Evolutionary conservation across 768 basidiomycete genomes (phyloP).

Genomic region (Trametes coccinea): DNA sequence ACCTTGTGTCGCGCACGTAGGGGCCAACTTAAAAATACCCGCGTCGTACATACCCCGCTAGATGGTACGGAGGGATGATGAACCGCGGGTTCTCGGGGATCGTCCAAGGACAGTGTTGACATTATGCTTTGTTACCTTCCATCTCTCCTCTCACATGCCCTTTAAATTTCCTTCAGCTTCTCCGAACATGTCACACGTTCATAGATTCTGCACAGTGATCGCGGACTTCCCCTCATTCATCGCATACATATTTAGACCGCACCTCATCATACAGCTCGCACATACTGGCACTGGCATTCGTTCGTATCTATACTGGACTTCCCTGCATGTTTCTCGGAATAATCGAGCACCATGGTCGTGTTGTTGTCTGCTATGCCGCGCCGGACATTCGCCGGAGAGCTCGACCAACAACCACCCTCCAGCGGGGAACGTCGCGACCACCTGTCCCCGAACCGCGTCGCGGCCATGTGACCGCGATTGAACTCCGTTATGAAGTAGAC

Average conservation of each 20-base stretch:
- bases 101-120: background rate
- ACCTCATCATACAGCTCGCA: background rate
- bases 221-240: conserved; percentile 8
- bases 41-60: background rate
- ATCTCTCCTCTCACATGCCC: background rate
- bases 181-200: background rate
- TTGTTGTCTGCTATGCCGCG: too few relatives aligned
- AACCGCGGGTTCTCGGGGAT: background rate
- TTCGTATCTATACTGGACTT: conserved; percentile 13
- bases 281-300: background rate
- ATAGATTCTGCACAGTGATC: background rate
- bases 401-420: too few relatives aligned
- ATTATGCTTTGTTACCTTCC: background rate
- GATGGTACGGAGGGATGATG: too few relatives aligned
- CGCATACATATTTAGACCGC: background rate
- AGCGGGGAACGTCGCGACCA: too few relatives aligned
- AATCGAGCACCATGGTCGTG: background rate
- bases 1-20: too few relatives aligned
- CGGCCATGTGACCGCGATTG: conserved; percentile 21
- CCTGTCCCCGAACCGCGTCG: background rate
- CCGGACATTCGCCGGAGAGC: too few relatives aligned
- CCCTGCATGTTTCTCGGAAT: background rate
- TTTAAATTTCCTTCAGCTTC: background rate
- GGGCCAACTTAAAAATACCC: background rate
- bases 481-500: conserved; percentile 19